These are phyloP conservation scores for Debaryomyces sp. DNA, from an alignment of 1,139 yeast species.

Conservation along the genomic window DNA sequence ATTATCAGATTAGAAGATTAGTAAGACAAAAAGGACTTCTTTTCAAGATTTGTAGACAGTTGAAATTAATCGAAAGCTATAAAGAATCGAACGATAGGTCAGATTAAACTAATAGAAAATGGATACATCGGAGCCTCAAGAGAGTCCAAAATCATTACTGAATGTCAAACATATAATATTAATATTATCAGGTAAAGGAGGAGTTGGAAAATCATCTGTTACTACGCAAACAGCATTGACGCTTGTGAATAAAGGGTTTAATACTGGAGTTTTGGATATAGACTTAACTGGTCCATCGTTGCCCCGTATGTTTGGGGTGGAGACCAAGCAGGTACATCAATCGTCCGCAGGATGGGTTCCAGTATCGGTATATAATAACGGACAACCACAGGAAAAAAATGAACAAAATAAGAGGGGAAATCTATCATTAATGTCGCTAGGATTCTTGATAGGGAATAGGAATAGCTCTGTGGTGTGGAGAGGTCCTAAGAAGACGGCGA, in stretches of 20 bases:
- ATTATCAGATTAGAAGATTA: conserved; percentile 7
- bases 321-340: conserved; percentile 77
- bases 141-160: conserved; percentile 55
- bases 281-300: conserved; percentile 97
- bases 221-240: conserved; percentile 91
- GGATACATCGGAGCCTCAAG: conserved; percentile 18
- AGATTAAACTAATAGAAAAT: neutral
- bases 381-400: conserved; percentile 29
- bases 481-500: conserved; percentile 97
- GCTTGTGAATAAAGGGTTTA: conserved; percentile 66
- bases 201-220: conserved; percentile 93
- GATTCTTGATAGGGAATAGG: conserved; percentile 79
- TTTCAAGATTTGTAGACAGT: neutral
- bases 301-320: conserved; percentile 96
- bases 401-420: conserved; percentile 32
- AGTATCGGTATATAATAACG: conserved; percentile 46
- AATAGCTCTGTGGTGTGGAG: conserved; percentile 97
- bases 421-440: conserved; percentile 81
- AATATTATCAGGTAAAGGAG: conserved; percentile 52
- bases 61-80: neutral
- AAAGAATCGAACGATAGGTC: neutral
- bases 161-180: conserved; percentile 67
- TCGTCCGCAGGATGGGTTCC: conserved; percentile 92
- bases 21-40: neutral
- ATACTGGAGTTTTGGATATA: conserved; percentile 91